phyloP scores from a whole-genome alignment of 371 early-diverging fungal species.

The Mucor velutinosus region DNA sequence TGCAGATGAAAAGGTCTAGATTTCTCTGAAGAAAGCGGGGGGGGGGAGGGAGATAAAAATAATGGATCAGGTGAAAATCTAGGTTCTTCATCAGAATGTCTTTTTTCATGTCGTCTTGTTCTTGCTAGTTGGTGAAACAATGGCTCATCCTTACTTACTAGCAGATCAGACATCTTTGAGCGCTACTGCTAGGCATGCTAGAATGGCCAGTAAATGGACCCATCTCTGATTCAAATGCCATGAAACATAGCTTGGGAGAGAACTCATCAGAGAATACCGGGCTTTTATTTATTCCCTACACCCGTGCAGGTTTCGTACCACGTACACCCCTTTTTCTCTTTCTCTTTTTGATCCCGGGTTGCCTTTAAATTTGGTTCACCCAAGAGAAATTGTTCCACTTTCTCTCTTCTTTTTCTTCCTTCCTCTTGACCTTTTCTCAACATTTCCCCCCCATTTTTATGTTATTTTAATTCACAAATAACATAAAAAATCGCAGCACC shows the following conservation, averaged over 20 bases:
- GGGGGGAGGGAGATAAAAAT: not conserved
- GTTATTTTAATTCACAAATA: not conserved
- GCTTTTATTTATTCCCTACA: not conserved
- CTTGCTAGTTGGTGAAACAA: not conserved
- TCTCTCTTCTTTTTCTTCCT: not conserved
- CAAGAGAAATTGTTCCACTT: not conserved
- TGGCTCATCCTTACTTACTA: not conserved
- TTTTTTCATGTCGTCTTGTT: not conserved
- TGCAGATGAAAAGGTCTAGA: not conserved
- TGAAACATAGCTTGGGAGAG: too few relatives aligned
- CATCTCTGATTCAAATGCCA: too few relatives aligned
- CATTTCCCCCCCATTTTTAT: not conserved
- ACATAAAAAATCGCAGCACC: not conserved
- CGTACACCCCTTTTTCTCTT: constrained; percentile 1
- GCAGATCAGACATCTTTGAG: too few relatives aligned
- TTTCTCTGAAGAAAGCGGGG: not conserved
- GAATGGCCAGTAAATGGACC: too few relatives aligned
- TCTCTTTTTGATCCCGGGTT: constrained; percentile 2
- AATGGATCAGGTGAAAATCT: not conserved
- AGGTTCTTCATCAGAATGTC: not conserved
- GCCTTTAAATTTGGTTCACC: not conserved
- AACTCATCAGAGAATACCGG: not conserved
- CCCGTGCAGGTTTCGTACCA: constrained; percentile 1
- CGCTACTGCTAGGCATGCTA: too few relatives aligned
- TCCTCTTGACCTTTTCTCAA: not conserved